Conservation (phyloP, 2,329 filamentous ascomycete genomes). For the Alternaria triticimaculans region DNA sequence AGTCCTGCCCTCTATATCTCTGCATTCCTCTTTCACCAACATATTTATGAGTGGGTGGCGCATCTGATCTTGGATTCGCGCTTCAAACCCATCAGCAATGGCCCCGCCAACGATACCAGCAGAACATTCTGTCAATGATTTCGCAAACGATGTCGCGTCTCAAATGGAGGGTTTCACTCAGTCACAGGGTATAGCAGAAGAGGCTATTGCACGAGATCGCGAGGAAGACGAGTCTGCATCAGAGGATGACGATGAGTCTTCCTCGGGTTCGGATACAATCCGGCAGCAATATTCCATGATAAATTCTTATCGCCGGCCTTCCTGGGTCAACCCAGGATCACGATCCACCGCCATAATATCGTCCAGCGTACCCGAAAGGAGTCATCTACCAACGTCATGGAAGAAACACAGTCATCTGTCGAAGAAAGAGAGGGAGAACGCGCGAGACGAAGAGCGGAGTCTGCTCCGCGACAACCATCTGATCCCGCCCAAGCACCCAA, state of each 20-base stretch:
- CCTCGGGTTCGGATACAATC: slow-evolving; percentile 54
- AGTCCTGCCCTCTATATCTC: background rate
- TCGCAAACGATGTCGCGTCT: slow-evolving; percentile 33
- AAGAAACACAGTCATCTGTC: slow-evolving; percentile 53
- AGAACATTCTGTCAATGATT: slow-evolving; percentile 20
- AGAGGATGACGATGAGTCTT: slow-evolving; percentile 59
- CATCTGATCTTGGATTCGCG: background rate
- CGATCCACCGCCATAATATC: slow-evolving; percentile 74
- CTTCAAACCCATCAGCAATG: slow-evolving; percentile 17
- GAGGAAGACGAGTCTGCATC: slow-evolving; percentile 61
- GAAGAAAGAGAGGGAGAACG: slow-evolving; percentile 61
- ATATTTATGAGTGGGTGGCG: background rate
- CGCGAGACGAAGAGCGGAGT: slow-evolving; percentile 63
- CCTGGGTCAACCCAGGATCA: slow-evolving; percentile 74
- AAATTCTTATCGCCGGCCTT: slow-evolving; percentile 76
- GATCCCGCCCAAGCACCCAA: slow-evolving; percentile 60
- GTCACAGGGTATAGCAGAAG: slow-evolving; percentile 45
- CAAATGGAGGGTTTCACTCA: slow-evolving; percentile 41
- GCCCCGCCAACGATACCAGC: slow-evolving; percentile 18
- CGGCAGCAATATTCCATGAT: slow-evolving; percentile 60
- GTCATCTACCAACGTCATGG: slow-evolving; percentile 23
- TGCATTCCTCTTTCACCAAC: background rate
- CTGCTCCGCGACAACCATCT: slow-evolving; percentile 66
- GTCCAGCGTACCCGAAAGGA: slow-evolving; percentile 56
- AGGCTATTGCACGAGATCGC: slow-evolving; percentile 48